A percentile compares a stretch with the other conserved stretches of the same genome.
phyloP scores from a whole-genome alignment of 2,329 filamentous ascomycete species.

The Penicillium sp. region DNA sequence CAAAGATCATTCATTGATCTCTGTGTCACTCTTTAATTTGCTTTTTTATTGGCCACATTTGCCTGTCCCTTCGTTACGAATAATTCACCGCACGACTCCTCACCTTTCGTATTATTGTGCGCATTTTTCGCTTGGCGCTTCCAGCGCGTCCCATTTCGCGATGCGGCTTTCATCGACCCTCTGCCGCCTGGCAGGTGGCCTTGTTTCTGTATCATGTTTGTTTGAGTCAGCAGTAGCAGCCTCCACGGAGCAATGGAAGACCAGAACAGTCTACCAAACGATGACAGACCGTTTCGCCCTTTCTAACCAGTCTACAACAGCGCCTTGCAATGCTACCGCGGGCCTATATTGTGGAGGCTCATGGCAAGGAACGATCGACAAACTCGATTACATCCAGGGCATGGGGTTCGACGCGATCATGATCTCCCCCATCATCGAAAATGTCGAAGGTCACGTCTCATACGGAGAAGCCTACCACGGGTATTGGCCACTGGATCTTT shows the following conservation, averaged over 20 bases:
- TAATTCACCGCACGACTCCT: neutral
- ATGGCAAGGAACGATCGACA: constrained; percentile 49
- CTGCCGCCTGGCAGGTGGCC: neutral
- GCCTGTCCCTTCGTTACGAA: neutral
- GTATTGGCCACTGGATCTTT: constrained; percentile 52
- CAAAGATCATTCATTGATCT: neutral
- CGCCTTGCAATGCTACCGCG: constrained; percentile 30
- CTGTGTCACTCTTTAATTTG: neutral
- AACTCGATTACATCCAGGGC: constrained; percentile 52
- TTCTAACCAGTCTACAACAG: constrained; percentile 38
- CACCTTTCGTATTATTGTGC: neutral
- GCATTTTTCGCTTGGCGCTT: neutral
- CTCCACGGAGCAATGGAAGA: constrained; percentile 37
- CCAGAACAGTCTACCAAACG: constrained; percentile 48
- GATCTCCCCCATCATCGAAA: constrained; percentile 45
- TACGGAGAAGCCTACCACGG: constrained; percentile 52
- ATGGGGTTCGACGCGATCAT: constrained; percentile 52
- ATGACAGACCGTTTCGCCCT: constrained; percentile 49
- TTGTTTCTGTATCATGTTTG: constrained; percentile 5
- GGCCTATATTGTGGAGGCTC: constrained; percentile 53
- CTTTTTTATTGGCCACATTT: neutral
- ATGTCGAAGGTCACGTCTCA: constrained; percentile 37
- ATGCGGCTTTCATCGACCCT: neutral
- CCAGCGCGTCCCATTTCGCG: neutral
- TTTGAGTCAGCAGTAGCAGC: constrained; percentile 23